These are phyloP conservation scores for Citrus inodora DNA, from an alignment of 345 rosid genomes.

Conservation along the genomic window DNA sequence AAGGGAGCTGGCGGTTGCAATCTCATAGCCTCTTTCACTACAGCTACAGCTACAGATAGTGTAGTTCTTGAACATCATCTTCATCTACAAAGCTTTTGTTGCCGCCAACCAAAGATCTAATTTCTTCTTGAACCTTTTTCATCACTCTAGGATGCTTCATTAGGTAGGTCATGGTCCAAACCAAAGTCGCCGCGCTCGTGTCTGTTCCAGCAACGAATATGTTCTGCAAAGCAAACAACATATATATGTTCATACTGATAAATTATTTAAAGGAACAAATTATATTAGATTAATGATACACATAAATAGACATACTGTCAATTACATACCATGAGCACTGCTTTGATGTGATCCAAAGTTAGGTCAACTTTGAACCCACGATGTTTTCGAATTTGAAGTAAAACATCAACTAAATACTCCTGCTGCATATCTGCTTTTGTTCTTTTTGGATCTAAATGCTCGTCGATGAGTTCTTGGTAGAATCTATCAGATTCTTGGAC, in stretches of 20 bases:
- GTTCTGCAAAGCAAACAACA: constrained; percentile 6
- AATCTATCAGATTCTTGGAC: constrained; percentile 35
- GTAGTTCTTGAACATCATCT: constrained; percentile 24
- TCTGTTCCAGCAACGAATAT: constrained; percentile 34
- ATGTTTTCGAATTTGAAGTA: constrained; percentile 31
- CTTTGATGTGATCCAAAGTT: constrained; percentile 50
- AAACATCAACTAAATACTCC: constrained; percentile 41
- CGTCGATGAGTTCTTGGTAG: constrained; percentile 34
- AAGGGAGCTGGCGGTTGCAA: constrained; percentile 14
- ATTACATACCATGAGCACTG: constrained; percentile 40
- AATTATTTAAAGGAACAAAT: too few relatives aligned
- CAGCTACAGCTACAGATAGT: constrained; percentile 43
- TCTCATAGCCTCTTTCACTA: constrained; percentile 42
- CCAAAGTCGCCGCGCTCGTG: constrained; percentile 20
- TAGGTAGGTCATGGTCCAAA: constrained; percentile 38
- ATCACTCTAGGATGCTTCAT: constrained; percentile 32
- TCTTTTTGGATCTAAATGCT: constrained; percentile 30
- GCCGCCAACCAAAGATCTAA: constrained; percentile 12
- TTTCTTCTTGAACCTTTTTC: constrained; percentile 33
- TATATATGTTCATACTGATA: too few relatives aligned
- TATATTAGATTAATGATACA: too few relatives aligned
- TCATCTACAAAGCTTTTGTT: constrained; percentile 30
- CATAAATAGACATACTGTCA: too few relatives aligned
- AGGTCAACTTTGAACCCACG: constrained; percentile 22
- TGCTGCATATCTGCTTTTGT: background rate